These are phyloP conservation scores for Heritiera littoralis DNA, from an alignment of 345 rosid species.

Conservation along the genomic window DNA sequence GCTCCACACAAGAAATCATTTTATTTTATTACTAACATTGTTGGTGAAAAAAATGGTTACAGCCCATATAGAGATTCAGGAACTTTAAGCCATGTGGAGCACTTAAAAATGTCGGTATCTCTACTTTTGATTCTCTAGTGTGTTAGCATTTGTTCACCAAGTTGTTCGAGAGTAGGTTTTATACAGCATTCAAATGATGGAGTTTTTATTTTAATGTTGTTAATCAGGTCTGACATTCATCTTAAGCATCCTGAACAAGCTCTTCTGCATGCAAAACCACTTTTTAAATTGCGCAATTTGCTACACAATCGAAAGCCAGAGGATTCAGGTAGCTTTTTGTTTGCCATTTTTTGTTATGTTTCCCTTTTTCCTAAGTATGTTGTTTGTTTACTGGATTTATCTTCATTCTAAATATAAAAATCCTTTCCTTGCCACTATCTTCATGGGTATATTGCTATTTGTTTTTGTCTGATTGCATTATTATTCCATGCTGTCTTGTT, in stretches of 20 bases:
- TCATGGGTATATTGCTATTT: not conserved
- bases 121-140: slow-evolving; percentile 12
- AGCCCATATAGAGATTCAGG: slow-evolving; percentile 46
- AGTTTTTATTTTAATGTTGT: slow-evolving; percentile 28
- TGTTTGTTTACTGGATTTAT: not conserved
- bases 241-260: slow-evolving; percentile 68
- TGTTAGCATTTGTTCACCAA: not conserved
- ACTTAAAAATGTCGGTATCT: slow-evolving; percentile 55
- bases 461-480: not conserved
- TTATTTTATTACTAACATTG: slow-evolving; percentile 55
- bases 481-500: not conserved
- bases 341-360: slow-evolving; percentile 12
- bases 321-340: slow-evolving; percentile 53
- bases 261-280: slow-evolving; percentile 76
- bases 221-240: slow-evolving; percentile 56
- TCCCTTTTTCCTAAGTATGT: not conserved
- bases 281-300: slow-evolving; percentile 72
- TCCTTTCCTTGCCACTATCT: not conserved
- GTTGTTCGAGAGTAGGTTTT: not conserved
- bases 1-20: slow-evolving; percentile 54
- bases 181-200: slow-evolving; percentile 2
- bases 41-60: slow-evolving; percentile 47
- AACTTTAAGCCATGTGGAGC: slow-evolving; percentile 47
- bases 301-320: slow-evolving; percentile 63
- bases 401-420: not conserved